Evolutionary conservation across 1,284 basidiomycete genomes (phyloP), one percentile per base, ranked within the genome.

Genomic region (Moniliophthora roreri): DNA sequence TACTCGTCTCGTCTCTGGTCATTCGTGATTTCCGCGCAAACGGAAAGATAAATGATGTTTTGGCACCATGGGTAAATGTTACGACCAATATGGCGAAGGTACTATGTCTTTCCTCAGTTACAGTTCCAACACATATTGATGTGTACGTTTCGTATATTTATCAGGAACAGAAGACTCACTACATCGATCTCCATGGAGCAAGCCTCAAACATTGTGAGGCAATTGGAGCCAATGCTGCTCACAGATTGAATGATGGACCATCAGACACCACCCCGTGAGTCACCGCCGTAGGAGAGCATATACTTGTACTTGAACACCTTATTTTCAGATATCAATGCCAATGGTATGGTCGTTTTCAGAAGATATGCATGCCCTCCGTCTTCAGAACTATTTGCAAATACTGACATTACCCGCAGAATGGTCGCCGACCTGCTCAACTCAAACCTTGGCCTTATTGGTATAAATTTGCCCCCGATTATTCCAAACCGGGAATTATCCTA

Each of bases 321-420:
- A n/a, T 41, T 2, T 41, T 21, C 10, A 41, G 39, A 41, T 41
- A 21, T 41, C 18, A 41, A 41, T 18, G 13, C 16, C 2, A 41
- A 41, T n/a, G 39, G 39, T 41, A 41, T 41, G 39, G 18, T 41
- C 18, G 39, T 41, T 41, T 41, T 41, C 39, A 21, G 39, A 21
- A 41, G 39, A 21, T 41, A 41, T 11, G 39, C 18, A 18, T 15
- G 16, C 39, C 18, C 16, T 11, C 23, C 13, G 11, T 21, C 16
- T 13, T 2, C 18, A 11, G 10, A 18, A 4, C n/a, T 18, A 21
- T 10, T 41, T 41, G 7, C 2, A 18, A 18, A 18, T 13, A 6
- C 13, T 41, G 11, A n/a, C 18, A 4, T 37, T 11, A 10, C 11
- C 23, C 23, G 23, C 18, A 42, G 41, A 42, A 42, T 42, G 41